Percentiles rank a stretch among this genome's conserved stretches.
Conservation (phyloP, 2,329 filamentous ascomycete genomes). For the Exophiala dermatitidis region DNA sequence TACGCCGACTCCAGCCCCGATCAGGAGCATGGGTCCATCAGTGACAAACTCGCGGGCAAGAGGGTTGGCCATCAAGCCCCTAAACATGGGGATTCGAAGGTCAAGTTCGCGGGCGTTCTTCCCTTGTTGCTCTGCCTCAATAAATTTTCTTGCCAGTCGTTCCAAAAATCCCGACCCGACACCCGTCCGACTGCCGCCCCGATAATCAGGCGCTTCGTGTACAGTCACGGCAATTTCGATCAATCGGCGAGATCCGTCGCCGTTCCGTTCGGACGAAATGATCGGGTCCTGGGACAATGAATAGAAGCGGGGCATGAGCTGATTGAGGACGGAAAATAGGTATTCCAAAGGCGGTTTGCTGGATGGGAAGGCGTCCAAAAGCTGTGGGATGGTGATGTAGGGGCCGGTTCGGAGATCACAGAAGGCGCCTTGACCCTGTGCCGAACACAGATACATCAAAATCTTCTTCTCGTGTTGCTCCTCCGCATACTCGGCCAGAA, state of each 20-base stretch:
- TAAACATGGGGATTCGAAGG: conserved; percentile 90
- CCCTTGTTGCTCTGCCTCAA: conserved; percentile 59
- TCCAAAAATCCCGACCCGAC: conserved; percentile 92
- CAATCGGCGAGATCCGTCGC: conserved; percentile 67
- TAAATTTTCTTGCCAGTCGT: conserved; percentile 66
- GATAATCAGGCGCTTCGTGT: conserved; percentile 79
- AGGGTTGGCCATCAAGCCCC: conserved; percentile 94
- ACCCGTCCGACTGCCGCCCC: conserved; percentile 63
- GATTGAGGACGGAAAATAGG: conserved; percentile 71
- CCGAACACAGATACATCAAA: conserved; percentile 74
- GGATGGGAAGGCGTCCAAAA: conserved; percentile 87
- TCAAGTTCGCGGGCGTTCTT: conserved; percentile 47
- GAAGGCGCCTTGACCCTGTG: conserved; percentile 84
- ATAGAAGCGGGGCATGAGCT: conserved; percentile 96
- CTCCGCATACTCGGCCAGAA: conserved; percentile 76
- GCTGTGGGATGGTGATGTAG: conserved; percentile 74
- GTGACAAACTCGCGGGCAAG: conserved; percentile 84
- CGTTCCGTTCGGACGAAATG: conserved; percentile 62
- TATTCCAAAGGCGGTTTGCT: conserved; percentile 78
- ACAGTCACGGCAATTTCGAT: conserved; percentile 97
- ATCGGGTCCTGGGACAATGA: conserved; percentile 95
- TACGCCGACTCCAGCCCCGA: conserved; percentile 92
- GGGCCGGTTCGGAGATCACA: conserved; percentile 90
- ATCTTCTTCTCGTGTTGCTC: conserved; percentile 83
- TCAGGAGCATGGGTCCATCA: conserved; percentile 94